These are phyloP conservation scores for Porphyrellus sp. DNA, from an alignment of 1,284 basidiomycete genomes.

Conservation along the genomic window DNA sequence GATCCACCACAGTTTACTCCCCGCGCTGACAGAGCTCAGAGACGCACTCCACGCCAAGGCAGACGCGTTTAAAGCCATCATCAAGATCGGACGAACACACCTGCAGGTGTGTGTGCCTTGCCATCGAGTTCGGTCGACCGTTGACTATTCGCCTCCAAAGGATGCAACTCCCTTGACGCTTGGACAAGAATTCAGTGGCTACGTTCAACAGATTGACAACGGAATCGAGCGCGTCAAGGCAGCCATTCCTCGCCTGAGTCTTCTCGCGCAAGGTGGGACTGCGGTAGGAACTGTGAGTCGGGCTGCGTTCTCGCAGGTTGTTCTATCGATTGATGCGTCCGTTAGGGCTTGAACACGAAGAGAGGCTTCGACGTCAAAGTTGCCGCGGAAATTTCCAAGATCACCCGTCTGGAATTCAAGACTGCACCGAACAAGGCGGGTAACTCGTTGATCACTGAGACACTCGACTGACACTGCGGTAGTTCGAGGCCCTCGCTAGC, in stretches of 20 bases:
- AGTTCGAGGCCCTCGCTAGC: conserved; percentile 96
- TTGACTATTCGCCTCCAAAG: conserved; percentile 38
- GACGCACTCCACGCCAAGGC: conserved; percentile 84
- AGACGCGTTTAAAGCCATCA: conserved; percentile 82
- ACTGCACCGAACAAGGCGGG: conserved; percentile 96
- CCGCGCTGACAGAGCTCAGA: conserved; percentile 81
- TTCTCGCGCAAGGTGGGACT: conserved; percentile 96
- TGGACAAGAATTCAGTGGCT: conserved; percentile 98
- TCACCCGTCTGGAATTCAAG: conserved; percentile 89
- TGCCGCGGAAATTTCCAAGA: conserved; percentile 87
- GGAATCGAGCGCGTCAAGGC: conserved; percentile 85
- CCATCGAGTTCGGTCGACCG: neutral
- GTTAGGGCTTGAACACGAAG: conserved; percentile 92
- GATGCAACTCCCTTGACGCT: conserved; percentile 98
- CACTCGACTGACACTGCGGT: conserved; percentile 6
- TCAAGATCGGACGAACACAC: conserved; percentile 99
- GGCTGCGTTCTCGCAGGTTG: neutral
- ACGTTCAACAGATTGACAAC: conserved; percentile 92
- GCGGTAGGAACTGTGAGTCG: conserved; percentile 90
- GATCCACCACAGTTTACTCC: conserved; percentile 78
- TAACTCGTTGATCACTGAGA: neutral
- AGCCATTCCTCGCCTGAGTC: conserved; percentile 83
- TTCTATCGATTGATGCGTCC: conserved; percentile 4
- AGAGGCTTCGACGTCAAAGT: conserved; percentile 96
- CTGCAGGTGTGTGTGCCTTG: conserved; percentile 57